Evolutionary conservation across 169 alveolate species (phyloP).

Genomic region (Cyclospora cayetanensis): DNA sequence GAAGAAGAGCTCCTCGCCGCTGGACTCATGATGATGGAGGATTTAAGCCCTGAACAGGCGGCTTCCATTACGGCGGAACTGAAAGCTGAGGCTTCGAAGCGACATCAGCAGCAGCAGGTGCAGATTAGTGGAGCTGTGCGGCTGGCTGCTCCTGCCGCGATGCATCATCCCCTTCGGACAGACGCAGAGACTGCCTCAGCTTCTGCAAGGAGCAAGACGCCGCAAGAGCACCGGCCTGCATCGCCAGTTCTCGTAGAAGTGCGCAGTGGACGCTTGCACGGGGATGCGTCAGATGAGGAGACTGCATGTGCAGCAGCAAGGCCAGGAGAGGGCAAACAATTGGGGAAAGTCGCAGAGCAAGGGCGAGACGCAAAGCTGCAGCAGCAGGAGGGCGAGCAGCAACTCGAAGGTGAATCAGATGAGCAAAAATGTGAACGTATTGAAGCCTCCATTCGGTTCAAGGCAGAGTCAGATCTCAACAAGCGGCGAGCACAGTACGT

Average conservation of each 20-base stretch:
- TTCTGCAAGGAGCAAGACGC: not conserved
- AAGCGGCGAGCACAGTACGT: slow-evolving; percentile 20
- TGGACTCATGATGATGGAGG: slow-evolving; percentile 23
- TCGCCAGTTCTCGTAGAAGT: not conserved
- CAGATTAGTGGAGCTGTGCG: not conserved
- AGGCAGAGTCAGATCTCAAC: slow-evolving; percentile 61
- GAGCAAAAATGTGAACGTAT: slow-evolving; percentile 56
- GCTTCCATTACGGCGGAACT: slow-evolving; percentile 30
- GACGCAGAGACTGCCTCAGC: not conserved
- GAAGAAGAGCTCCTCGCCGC: slow-evolving; percentile 53
- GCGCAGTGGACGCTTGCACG: slow-evolving; percentile 12
- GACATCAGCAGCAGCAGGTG: slow-evolving; percentile 22
- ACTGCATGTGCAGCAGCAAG: not conserved
- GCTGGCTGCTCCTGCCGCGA: not conserved
- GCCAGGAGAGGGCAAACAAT: not conserved
- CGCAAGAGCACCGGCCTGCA: not conserved
- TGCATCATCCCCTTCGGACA: slow-evolving; percentile 21
- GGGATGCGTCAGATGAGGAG: slow-evolving; percentile 44
- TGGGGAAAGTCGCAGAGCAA: slow-evolving; percentile 8
- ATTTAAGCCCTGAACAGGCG: slow-evolving; percentile 53
- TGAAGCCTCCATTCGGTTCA: slow-evolving; percentile 41
- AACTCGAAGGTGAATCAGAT: slow-evolving; percentile 12
- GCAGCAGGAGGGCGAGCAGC: not conserved
- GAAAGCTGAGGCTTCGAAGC: slow-evolving; percentile 27
- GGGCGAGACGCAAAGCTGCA: not conserved